Base-by-base conservation (phyloP, 163 green algal species). In the Volvox carteri region DNA sequence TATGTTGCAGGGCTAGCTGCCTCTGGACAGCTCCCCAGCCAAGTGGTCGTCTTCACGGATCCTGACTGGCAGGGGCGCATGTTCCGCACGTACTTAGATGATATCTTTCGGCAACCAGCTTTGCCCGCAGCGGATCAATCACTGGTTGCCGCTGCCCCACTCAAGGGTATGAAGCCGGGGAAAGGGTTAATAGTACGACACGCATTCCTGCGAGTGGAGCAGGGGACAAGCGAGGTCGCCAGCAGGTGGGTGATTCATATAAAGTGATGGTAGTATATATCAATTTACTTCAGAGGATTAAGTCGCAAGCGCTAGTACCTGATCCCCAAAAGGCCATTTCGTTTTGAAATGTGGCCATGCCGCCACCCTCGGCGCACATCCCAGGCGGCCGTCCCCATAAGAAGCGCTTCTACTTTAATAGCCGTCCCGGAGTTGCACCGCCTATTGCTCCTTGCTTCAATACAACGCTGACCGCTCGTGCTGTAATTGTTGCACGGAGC, bases 21-120 rank as follows among this genome's bases (percentile, higher is more conserved):
- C 8, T 41, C 72, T 0, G 68, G 79, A 21, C 3, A 74, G 18
- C 62, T 87, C 18, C 33, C 50, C 33, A 18, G 86, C 60, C n/a
- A 75, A n/a, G 28, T 95, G 19, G 54, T 93, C 6, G 54, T 94
- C 6, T 85, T 95, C 50, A 91, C 86, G 5, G 92, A 95, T 78
- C 90, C 92, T 12, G 92, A 95, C 77, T 91, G 89, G 42, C 77
- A 85, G 67, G 92, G 92, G 12, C 92, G 92, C 42, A 86, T 89
- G 78, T 92, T 88, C n/a, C 83, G 92, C 19, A 90, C 68, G n/a
- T 25, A 37, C 21, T 46, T 95, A 79, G 80, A 87, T 48, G 80
- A 87, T 23, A 16, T 58, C 0, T 30, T 87, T 4, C 79, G 2
- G 14, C 21, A 74, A 33, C 30, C 33, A 1, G 16, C 3, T 4